A percentile compares a stretch with the other conserved stretches of the same genome.
Evolutionary conservation across 1,284 basidiomycete species (phyloP).

Genomic region (Malassezia globosa): DNA sequence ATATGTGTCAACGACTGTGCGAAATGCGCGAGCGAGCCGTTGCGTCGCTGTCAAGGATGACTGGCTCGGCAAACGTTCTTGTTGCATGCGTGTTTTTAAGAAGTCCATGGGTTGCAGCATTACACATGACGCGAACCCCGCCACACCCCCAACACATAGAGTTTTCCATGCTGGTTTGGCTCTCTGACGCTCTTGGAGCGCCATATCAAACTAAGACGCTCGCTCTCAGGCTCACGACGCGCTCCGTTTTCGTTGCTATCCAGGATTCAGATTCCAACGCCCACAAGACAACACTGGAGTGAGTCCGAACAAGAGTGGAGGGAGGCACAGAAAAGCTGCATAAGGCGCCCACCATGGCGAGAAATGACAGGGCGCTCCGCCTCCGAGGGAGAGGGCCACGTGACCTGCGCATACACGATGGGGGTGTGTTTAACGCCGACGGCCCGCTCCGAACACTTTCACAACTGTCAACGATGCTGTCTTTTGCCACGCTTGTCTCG

Average conservation of each 20-base stretch:
- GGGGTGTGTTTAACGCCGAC: too few relatives aligned
- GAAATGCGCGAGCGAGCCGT: conserved; percentile 10
- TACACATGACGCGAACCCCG: conserved; percentile 41
- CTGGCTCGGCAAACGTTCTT: conserved; percentile 11
- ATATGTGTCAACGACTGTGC: conserved; percentile 8
- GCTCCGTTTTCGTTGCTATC: not conserved
- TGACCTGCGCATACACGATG: too few relatives aligned
- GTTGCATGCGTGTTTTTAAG: conserved; percentile 44
- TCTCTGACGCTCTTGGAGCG: not conserved
- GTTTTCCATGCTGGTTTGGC: conserved; percentile 19
- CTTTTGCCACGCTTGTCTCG: conserved; percentile 2
- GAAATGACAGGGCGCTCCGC: too few relatives aligned
- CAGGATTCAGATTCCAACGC: too few relatives aligned
- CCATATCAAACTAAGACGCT: not conserved
- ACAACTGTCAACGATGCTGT: conserved; percentile 6
- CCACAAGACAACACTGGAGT: too few relatives aligned
- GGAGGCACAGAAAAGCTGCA: too few relatives aligned
- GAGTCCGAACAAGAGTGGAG: too few relatives aligned
- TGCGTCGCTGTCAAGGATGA: not conserved
- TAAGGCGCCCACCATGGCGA: too few relatives aligned
- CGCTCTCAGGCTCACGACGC: not conserved
- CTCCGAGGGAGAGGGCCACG: too few relatives aligned
- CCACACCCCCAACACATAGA: conserved; percentile 35
- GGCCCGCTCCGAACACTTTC: not conserved
- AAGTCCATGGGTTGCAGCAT: conserved; percentile 44